A percentile compares a stretch with the other conserved stretches of the same genome.
Evolutionary conservation across 352 stramenopile species (phyloP).

Genomic region (Globisporangium canariense): DNA sequence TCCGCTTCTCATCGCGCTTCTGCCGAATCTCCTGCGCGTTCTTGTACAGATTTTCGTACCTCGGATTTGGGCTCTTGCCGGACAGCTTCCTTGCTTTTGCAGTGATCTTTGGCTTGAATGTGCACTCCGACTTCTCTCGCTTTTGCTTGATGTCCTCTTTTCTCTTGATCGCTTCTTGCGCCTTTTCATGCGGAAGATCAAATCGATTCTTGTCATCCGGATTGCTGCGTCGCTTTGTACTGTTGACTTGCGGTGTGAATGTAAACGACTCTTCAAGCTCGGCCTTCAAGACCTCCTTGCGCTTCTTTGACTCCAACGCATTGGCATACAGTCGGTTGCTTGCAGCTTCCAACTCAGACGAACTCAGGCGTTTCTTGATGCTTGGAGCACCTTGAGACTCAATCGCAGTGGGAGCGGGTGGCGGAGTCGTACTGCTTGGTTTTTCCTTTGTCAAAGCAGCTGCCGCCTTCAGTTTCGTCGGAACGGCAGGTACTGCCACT

Average conservation of each 20-base stretch:
- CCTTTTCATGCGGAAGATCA: constrained; percentile 46
- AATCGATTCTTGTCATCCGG: constrained; percentile 39
- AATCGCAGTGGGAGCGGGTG: constrained; percentile 15
- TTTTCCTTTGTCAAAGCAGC: constrained; percentile 1
- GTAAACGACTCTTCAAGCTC: constrained; percentile 52
- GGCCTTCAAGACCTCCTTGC: constrained; percentile 47
- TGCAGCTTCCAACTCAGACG: constrained; percentile 44
- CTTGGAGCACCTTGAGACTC: constrained; percentile 16
- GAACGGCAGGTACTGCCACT: neutral
- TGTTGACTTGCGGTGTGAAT: constrained; percentile 62
- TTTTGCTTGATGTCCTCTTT: constrained; percentile 59
- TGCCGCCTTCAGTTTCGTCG: neutral
- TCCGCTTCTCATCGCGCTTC: constrained; percentile 67
- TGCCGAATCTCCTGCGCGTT: constrained; percentile 60
- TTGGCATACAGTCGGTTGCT: constrained; percentile 63
- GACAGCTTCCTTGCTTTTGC: constrained; percentile 53
- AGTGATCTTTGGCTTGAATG: constrained; percentile 69
- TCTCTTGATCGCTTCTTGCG: constrained; percentile 43
- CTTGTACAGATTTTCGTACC: constrained; percentile 78
- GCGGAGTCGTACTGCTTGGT: neutral
- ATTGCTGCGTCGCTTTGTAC: constrained; percentile 37
- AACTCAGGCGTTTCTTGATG: constrained; percentile 57
- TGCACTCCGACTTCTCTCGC: constrained; percentile 46
- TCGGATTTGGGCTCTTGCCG: constrained; percentile 27
- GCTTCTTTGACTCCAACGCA: constrained; percentile 51